These are phyloP conservation scores for Biscutella laevigata DNA, from an alignment of 441 rosid species.

Conservation along the genomic window DNA sequence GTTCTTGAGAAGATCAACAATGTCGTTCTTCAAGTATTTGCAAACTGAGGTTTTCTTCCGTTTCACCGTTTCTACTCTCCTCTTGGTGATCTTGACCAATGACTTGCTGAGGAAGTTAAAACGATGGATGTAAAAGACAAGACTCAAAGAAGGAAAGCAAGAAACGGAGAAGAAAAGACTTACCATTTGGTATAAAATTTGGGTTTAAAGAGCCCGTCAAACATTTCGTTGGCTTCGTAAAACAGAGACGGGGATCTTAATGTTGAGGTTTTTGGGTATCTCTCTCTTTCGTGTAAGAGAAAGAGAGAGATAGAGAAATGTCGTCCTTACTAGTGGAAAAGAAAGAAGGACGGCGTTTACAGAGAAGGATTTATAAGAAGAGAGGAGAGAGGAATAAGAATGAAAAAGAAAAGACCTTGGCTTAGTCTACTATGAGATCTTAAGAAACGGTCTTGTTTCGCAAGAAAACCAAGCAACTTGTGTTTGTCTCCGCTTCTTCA, in stretches of 20 bases:
- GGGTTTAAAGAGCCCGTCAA: conserved; percentile 44
- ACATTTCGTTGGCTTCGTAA: conserved; percentile 32
- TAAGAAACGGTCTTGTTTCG: conserved; percentile 24
- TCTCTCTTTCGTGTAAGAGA: conserved; percentile 30
- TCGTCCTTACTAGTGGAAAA: no score
- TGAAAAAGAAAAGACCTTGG: conserved; percentile 21
- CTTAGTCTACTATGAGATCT: conserved; percentile 24
- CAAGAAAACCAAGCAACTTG: conserved; percentile 19
- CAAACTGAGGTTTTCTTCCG: conserved; percentile 54
- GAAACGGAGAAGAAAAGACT: not conserved
- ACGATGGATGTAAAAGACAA: not conserved
- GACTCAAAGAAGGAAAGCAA: not conserved
- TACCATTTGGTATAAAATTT: conserved; percentile 66
- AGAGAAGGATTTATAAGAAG: conserved; percentile 14
- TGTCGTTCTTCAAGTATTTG: conserved; percentile 57
- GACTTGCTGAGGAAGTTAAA: conserved; percentile 39
- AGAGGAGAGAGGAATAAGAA: not conserved
- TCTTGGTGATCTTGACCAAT: conserved; percentile 40
- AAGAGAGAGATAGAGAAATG: conserved; percentile 25
- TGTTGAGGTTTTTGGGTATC: not conserved
- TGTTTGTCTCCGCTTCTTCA: conserved; percentile 13
- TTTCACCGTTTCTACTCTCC: conserved; percentile 51
- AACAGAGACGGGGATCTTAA: not conserved
- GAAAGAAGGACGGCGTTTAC: not conserved
- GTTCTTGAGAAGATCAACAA: conserved; percentile 59